Base-by-base conservation (phyloP, 305 asterid genomes). In the Plantago coronopus region DNA sequence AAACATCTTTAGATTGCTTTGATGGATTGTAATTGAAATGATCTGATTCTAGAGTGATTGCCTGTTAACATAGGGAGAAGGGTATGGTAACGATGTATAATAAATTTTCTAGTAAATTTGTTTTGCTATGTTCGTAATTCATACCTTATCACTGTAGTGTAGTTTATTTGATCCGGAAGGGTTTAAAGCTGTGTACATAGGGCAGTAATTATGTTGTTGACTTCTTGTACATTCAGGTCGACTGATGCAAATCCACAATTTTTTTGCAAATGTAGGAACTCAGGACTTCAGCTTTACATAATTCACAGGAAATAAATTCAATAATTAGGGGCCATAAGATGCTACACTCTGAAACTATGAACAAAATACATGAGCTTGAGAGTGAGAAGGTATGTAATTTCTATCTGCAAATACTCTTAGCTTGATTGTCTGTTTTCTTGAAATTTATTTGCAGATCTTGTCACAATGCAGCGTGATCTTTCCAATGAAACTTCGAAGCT, bases 341-440 rank as follows among this genome's bases (percentile, higher is more conserved):
- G 74, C 47, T 86, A 64, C 76, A 75, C n/a, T 83, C 81, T 68
- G 75, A 67, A 74, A 68, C 81, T 71, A 77, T 74, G 77, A 71
- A 56, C 66, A 83, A 80, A 72, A 62, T 89, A 72, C 59, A 67
- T 61, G 75, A 69, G 66, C 94, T 86, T 61, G 84, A 82, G 81
- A 69, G 69, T 69, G 98, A 84, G 76, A 88, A 88, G 95, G 98
- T 88, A 70, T 42, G 64, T 4, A 48, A 60, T 57, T 63, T 57
- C 37, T 66, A 54, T 61, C 47, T 55, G 61, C 57, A 68, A 25
- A 58, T 57, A 65, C 63, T 67, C 31, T 40, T 47, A 17, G 13
- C 29, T 69, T 57, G 56, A 38, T 38, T 47, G 64, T 57, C 56
- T 50, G 54, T 59, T 55, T 50, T 69, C 42, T 61, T 65, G 72